phyloP scores from a whole-genome alignment of 805 yeast genomes.

The Tetrapisispora nanseiensis region DNA sequence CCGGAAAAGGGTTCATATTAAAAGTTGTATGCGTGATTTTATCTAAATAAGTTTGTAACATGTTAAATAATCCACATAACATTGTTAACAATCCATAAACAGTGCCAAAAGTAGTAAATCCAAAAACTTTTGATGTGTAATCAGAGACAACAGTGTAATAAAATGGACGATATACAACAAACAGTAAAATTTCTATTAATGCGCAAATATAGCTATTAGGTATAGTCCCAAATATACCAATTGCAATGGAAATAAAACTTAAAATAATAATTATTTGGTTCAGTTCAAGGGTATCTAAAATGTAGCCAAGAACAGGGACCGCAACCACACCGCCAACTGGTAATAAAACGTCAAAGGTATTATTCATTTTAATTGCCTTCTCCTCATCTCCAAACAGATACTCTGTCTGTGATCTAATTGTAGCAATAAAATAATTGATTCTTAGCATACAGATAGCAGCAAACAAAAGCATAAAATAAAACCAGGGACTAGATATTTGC shows the following conservation, averaged over 20 bases:
- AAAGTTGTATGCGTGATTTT: constrained; percentile 56
- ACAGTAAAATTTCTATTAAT: constrained; percentile 53
- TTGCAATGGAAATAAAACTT: constrained; percentile 42
- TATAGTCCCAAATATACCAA: constrained; percentile 66
- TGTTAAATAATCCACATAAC: constrained; percentile 70
- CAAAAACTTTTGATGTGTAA: constrained; percentile 86
- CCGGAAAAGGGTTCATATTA: constrained; percentile 69
- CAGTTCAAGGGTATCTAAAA: constrained; percentile 66
- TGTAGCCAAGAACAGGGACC: constrained; percentile 75
- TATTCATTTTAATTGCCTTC: constrained; percentile 49
- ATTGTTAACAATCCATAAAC: constrained; percentile 82
- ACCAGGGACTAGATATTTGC: constrained; percentile 58
- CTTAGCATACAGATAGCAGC: constrained; percentile 85
- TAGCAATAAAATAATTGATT: constrained; percentile 87
- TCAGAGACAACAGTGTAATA: constrained; percentile 90
- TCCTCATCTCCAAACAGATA: constrained; percentile 48
- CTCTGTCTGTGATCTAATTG: constrained; percentile 72
- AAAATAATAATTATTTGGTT: constrained; percentile 45
- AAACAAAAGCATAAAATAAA: constrained; percentile 62
- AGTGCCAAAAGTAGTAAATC: constrained; percentile 84
- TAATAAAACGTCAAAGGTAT: constrained; percentile 73
- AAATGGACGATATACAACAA: constrained; percentile 83
- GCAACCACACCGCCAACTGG: constrained; percentile 84
- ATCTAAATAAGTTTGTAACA: constrained; percentile 63
- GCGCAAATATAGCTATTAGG: constrained; percentile 39